Base-by-base conservation (phyloP, 805 yeast genomes). In the Ogataea salicorniae region DNA sequence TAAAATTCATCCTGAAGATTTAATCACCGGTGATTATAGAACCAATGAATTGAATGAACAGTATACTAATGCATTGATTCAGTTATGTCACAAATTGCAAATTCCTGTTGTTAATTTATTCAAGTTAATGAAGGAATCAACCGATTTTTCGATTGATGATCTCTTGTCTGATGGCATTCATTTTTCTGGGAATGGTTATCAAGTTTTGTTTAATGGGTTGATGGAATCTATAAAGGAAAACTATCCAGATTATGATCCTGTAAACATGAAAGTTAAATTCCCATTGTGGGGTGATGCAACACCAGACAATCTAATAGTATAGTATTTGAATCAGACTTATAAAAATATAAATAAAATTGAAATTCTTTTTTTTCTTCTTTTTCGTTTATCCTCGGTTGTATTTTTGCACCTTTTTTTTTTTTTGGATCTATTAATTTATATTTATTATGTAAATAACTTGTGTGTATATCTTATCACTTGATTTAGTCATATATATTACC, bases 71-170 rank as follows among this genome's bases (percentile, higher is more conserved):
- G 80, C 75, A 0, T 68, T 82, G 5, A 59, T 61, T 16, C 52
- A 61, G 4, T 68, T 83, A 11, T 81, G 88, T 1, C 45, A 48
- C 3, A 65, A 68, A 17, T 59, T 68, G n/a, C 55, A 67, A 0
- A 74, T 84, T 0, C 84, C 90, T 1, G 79, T 77, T 47, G 70
- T 88, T 3, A 77, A 84, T 52, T 58, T 84, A 33, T 75, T 79
- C 70, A 49, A 66, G 2, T 68, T 67, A 0, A 51, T 58, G 49
- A 22, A 4, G n/a, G 34, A 47, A 2, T 53, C 58, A 2, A 31
- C 33, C 26, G 44, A 44, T 11, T 75, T 83, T 51, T 53, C 63
- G 41, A 31, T 48, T 6, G 46, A 54, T 13, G 63, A 62, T 14
- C 52, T 64, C 39, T 56, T 71, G 14, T 18, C 42, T 6, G 80